Conservation (phyloP, 1,284 basidiomycete genomes). For the Volvariella surrecta region DNA sequence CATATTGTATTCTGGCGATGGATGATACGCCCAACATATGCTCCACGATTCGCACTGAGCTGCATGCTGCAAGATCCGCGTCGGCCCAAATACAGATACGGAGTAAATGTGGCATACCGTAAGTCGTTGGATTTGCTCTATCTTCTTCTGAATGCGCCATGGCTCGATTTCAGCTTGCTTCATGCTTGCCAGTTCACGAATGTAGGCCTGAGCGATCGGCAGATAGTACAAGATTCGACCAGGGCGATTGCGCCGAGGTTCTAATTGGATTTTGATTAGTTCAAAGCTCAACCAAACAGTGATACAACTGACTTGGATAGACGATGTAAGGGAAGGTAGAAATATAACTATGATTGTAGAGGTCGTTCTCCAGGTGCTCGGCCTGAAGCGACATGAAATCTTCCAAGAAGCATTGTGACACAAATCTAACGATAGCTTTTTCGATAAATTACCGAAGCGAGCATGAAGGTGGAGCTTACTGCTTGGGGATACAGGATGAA, state of each 20-base stretch:
- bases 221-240: conserved; percentile 18
- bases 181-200: conserved; percentile 17
- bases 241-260: conserved; percentile 6
- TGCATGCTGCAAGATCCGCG: conserved; percentile 18
- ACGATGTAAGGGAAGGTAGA: conserved; percentile 20
- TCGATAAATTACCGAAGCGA: neutral
- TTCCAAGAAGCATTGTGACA: conserved; percentile 18
- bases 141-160: conserved; percentile 20
- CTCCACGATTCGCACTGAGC: conserved; percentile 23
- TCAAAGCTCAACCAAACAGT: neutral
- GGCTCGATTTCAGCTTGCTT: conserved; percentile 9
- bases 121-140: conserved; percentile 16
- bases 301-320: conserved; percentile 14
- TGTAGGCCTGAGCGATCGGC: conserved; percentile 16
- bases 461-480: conserved; percentile 14
- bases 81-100: neutral
- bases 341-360: conserved; percentile 17
- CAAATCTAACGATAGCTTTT: conserved; percentile 16
- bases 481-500: conserved; percentile 19
- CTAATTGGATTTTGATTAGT: conserved; percentile 6
- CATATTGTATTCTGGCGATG: conserved; percentile 15
- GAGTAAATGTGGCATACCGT: conserved; percentile 13
- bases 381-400: conserved; percentile 13
- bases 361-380: conserved; percentile 2
- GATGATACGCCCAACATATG: conserved; percentile 17